A percentile compares a stretch with the other conserved stretches of the same genome.
phyloP scores from a whole-genome alignment of 2,329 filamentous ascomycete genomes.

The Diaporthe amygdali region DNA sequence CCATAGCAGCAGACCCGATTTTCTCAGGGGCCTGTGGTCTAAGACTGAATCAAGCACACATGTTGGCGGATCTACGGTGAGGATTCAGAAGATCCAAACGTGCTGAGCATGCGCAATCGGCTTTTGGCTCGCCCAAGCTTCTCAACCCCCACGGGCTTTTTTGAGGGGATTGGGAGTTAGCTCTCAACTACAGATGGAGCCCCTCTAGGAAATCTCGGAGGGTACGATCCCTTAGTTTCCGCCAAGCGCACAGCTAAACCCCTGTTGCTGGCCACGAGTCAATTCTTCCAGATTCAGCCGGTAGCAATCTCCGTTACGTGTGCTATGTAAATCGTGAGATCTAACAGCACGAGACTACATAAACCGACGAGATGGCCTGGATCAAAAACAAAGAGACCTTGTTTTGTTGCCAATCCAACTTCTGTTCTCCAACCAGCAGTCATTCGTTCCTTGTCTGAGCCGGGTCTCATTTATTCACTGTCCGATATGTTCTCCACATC shows the following conservation, averaged over 20 bases:
- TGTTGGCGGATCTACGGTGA: background rate
- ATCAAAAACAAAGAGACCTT: background rate
- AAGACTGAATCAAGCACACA: background rate
- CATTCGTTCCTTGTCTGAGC: constrained; percentile 6
- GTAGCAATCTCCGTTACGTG: constrained; percentile 11
- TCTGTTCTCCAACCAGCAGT: background rate
- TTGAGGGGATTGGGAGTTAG: background rate
- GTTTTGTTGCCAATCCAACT: background rate
- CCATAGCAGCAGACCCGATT: background rate
- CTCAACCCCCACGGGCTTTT: background rate
- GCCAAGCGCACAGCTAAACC: background rate
- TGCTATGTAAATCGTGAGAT: background rate
- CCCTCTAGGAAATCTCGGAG: background rate
- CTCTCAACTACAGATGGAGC: background rate
- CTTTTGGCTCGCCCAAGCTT: background rate
- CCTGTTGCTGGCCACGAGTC: background rate
- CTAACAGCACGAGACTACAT: background rate
- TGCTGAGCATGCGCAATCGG: background rate
- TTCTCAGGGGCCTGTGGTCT: background rate
- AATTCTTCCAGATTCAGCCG: constrained; percentile 25
- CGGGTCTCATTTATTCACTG: background rate
- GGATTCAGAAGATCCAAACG: background rate
- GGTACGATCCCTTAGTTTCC: background rate
- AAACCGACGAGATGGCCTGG: background rate
- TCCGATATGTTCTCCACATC: background rate